These are phyloP conservation scores for Schizosaccharomyces pombe DNA, from an alignment of 805 yeast genomes.

Conservation along the genomic window DNA sequence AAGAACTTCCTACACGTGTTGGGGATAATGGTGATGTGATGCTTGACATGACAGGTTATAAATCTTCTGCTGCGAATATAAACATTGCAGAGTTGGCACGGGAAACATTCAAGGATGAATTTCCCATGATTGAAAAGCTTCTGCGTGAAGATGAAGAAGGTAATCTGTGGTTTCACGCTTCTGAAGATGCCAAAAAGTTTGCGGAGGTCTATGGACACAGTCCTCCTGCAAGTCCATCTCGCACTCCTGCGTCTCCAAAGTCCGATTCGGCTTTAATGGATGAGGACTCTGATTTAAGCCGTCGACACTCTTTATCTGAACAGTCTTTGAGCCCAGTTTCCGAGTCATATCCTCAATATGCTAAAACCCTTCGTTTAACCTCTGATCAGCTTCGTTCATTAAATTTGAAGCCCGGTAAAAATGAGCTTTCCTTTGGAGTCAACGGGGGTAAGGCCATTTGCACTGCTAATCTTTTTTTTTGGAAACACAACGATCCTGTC, in stretches of 20 bases:
- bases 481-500: slow-evolving; percentile 69
- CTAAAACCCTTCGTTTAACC: slow-evolving; percentile 72
- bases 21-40: slow-evolving; percentile 77
- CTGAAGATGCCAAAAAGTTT: slow-evolving; percentile 9
- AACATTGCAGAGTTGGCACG: slow-evolving; percentile 55
- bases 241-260: background rate
- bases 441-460: slow-evolving; percentile 55
- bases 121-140: slow-evolving; percentile 21
- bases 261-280: background rate
- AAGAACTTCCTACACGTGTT: slow-evolving; percentile 53
- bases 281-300: background rate
- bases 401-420: slow-evolving; percentile 54
- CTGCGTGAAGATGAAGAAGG: slow-evolving; percentile 16
- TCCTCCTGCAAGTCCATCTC: background rate
- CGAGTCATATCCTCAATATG: slow-evolving; percentile 19
- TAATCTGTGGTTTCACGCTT: slow-evolving; percentile 15
- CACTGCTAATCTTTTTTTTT: slow-evolving; percentile 47
- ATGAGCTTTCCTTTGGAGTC: slow-evolving; percentile 55
- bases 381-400: slow-evolving; percentile 66
- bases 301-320: background rate
- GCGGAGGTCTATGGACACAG: background rate
- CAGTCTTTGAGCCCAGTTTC: background rate
- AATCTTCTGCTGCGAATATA: slow-evolving; percentile 53
- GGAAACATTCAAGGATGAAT: slow-evolving; percentile 52
- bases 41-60: slow-evolving; percentile 88